These are phyloP conservation scores for Aspergillus intermedius DNA, from an alignment of 2,329 filamentous ascomycete genomes.

Conservation along the genomic window DNA sequence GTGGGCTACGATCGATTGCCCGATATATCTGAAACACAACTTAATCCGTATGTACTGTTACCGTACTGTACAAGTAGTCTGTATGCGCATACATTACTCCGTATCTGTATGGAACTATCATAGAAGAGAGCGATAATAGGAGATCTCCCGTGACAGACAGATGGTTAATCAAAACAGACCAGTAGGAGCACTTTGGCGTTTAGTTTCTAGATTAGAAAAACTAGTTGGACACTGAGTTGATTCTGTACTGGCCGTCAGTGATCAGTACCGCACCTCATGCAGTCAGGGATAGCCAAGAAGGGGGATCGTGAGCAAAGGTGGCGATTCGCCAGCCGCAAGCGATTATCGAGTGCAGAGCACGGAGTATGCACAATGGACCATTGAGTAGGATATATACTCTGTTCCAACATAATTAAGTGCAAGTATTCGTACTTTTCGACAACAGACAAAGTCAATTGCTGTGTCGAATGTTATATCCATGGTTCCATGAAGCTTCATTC, in stretches of 20 bases:
- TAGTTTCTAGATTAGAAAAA: not conserved
- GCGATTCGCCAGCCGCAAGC: not conserved
- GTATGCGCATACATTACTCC: not conserved
- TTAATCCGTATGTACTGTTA: not conserved
- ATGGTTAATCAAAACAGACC: not conserved
- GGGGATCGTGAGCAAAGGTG: not conserved
- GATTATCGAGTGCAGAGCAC: not conserved
- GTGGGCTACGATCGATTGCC: not conserved
- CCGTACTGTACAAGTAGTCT: not conserved
- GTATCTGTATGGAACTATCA: not conserved
- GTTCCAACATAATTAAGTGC: not conserved
- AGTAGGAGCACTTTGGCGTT: not conserved
- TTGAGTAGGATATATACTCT: not conserved
- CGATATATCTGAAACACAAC: not conserved
- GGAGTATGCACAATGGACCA: not conserved
- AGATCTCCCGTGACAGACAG: not conserved
- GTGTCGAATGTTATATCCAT: not conserved
- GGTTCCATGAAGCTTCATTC: not conserved
- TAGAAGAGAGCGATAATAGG: not conserved
- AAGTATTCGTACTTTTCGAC: not conserved
- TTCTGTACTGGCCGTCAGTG: not conserved
- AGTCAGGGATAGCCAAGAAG: not conserved
- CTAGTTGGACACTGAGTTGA: not conserved
- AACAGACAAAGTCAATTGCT: not conserved
- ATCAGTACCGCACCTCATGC: not conserved